A percentile compares a stretch with the other conserved stretches of the same genome.
Conservation (phyloP, 2,329 filamentous ascomycete genomes). For the Domatiomyces catenatus region DNA sequence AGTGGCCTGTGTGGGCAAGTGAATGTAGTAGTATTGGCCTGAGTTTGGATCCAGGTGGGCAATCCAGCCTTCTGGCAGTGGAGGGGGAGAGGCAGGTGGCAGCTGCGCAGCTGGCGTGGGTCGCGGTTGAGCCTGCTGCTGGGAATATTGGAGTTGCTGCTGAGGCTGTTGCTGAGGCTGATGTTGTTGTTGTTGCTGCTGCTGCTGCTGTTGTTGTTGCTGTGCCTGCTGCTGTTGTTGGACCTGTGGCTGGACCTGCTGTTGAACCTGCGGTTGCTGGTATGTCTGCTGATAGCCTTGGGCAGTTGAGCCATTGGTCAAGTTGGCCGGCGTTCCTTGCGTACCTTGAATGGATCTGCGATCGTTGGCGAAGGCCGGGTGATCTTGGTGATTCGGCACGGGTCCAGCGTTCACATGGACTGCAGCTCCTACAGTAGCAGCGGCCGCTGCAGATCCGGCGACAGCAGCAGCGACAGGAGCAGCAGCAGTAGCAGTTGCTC, state of each 20-base stretch:
- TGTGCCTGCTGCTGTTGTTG: slow-evolving; percentile 2
- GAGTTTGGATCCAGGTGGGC: slow-evolving; percentile 90
- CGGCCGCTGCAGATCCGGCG: slow-evolving; percentile 9
- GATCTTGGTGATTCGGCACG: slow-evolving; percentile 35
- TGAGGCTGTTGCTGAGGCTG: slow-evolving; percentile 3
- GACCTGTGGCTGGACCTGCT: slow-evolving; percentile 1
- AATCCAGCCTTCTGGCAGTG: slow-evolving; percentile 94
- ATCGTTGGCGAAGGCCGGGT: slow-evolving; percentile 87
- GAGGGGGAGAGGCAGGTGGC: slow-evolving; percentile 70
- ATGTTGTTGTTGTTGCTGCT: slow-evolving; percentile 1
- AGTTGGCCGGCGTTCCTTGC: background rate
- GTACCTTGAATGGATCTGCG: slow-evolving; percentile 26
- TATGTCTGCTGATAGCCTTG: background rate
- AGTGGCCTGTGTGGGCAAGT: slow-evolving; percentile 83
- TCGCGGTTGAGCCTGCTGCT: slow-evolving; percentile 1
- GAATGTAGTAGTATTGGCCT: slow-evolving; percentile 97
- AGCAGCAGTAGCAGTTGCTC: slow-evolving; percentile 9
- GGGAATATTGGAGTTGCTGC: slow-evolving; percentile 1
- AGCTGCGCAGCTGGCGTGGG: slow-evolving; percentile 25
- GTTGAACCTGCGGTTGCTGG: background rate
- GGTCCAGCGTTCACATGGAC: slow-evolving; percentile 10
- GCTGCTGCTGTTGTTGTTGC: slow-evolving; percentile 6
- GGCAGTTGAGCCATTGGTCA: background rate
- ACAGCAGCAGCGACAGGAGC: slow-evolving; percentile 14
- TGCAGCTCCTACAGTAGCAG: slow-evolving; percentile 13